These are phyloP conservation scores for Lenwebbia sp. DNA, from an alignment of 345 rosid species.

Conservation along the genomic window DNA sequence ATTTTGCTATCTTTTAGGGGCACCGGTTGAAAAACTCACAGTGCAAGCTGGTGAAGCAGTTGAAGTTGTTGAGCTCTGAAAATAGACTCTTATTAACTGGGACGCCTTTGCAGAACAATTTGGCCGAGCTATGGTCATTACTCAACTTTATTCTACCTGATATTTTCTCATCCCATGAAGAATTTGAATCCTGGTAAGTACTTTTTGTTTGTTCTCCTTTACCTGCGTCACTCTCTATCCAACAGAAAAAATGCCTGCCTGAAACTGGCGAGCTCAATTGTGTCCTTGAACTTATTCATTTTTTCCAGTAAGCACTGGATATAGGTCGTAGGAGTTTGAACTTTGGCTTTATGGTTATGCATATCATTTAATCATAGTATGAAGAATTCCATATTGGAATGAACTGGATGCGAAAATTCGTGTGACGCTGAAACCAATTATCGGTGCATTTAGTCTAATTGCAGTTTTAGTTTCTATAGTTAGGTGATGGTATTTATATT, in stretches of 20 bases:
- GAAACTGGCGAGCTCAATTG: background rate
- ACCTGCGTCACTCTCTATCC: background rate
- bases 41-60: conserved; percentile 70
- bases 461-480: background rate
- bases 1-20: conserved; percentile 38
- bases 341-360: background rate
- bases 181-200: conserved; percentile 88
- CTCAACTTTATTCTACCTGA: conserved; percentile 90
- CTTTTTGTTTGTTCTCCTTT: background rate
- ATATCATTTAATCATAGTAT: background rate
- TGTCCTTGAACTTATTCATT: background rate
- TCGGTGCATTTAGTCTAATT: background rate
- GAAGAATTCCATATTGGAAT: background rate
- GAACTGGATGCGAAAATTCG: background rate
- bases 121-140: conserved; percentile 97
- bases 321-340: background rate
- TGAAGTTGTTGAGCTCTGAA: conserved; percentile 37
- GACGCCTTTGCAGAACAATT: conserved; percentile 91
- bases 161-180: conserved; percentile 84
- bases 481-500: background rate
- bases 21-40: conserved; percentile 85
- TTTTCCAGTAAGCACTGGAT: background rate
- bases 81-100: conserved; percentile 93
- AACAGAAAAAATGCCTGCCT: background rate
- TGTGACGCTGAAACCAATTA: background rate